A percentile compares a stretch with the other conserved stretches of the same genome.
These are phyloP conservation scores for Trichosanthes truncata DNA, from an alignment of 306 rosid species.

Conservation along the genomic window DNA sequence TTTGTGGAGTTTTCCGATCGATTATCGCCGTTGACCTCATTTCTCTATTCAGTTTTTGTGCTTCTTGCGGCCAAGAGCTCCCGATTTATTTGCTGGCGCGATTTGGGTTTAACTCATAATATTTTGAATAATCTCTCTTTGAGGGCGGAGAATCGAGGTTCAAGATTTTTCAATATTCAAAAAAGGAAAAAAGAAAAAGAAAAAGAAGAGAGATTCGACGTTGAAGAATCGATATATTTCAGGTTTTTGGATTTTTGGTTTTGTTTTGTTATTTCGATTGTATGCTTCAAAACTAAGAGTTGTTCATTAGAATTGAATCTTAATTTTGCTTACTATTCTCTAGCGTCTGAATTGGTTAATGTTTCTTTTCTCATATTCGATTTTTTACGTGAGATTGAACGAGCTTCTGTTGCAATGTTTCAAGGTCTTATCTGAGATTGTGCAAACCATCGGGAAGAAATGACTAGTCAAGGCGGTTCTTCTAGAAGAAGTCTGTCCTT, in stretches of 20 bases:
- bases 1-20: background rate
- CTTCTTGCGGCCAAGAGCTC: background rate
- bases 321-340: background rate
- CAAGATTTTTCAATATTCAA: background rate
- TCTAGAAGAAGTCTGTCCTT: conserved; percentile 43
- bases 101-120: background rate
- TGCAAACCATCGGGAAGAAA: conserved; percentile 14
- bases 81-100: background rate
- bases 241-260: background rate
- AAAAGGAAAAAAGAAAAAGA: background rate
- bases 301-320: background rate
- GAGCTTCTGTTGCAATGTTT: background rate
- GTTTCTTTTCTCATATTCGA: background rate
- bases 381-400: background rate
- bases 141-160: background rate
- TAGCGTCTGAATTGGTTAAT: background rate
- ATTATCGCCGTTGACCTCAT: background rate
- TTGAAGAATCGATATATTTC: background rate
- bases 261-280: background rate
- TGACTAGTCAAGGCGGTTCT: conserved; percentile 51
- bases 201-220: background rate
- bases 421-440: background rate
- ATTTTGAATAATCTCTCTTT: background rate
- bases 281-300: background rate
- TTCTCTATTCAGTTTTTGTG: background rate